Percentiles rank a stretch among this genome's conserved stretches.
These are phyloP conservation scores for Hura crepitans DNA, from an alignment of 441 rosid genomes.

Conservation along the genomic window DNA sequence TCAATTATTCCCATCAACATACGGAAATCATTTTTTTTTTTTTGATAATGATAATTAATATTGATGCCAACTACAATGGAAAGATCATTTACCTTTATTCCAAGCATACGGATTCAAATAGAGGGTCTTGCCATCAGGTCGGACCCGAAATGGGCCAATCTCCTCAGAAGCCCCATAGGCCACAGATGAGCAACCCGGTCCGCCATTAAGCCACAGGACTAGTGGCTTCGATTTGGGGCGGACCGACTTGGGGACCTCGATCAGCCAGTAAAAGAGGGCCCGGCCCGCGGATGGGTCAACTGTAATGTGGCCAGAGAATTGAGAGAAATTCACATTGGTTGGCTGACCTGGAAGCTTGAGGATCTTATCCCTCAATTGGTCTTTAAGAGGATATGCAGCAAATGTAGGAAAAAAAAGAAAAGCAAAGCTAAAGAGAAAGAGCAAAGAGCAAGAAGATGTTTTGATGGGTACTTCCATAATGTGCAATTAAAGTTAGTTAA, in stretches of 20 bases:
- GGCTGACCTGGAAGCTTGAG: constrained; percentile 64
- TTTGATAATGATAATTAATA: too few species aligned
- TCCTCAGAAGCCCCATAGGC: constrained; percentile 90
- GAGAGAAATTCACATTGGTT: constrained; percentile 51
- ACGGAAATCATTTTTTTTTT: too few species aligned
- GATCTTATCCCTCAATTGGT: constrained; percentile 49
- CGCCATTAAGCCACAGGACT: constrained; percentile 86
- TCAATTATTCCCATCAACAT: too few species aligned
- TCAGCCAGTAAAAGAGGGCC: constrained; percentile 74
- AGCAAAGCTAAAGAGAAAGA: constrained; percentile 13
- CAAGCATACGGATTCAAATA: constrained; percentile 59
- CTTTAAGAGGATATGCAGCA: constrained; percentile 19
- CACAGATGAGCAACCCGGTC: constrained; percentile 82
- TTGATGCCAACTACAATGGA: too few species aligned
- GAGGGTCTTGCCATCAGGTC: constrained; percentile 50
- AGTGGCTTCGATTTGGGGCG: constrained; percentile 43
- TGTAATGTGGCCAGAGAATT: constrained; percentile 66
- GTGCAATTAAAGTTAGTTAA: constrained; percentile 13
- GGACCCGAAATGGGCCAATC: constrained; percentile 75
- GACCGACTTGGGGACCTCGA: constrained; percentile 34
- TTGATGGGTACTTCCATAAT: constrained; percentile 9
- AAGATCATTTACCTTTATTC: constrained; percentile 49
- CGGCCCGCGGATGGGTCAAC: constrained; percentile 53
- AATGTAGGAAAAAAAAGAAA: constrained; percentile 12
- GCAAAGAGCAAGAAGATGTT: constrained; percentile 17